Evolutionary conservation across 2,329 filamentous ascomycete species (phyloP), one percentile per base, ranked within the genome.

Genomic region (Aureobasidium sp.): DNA sequence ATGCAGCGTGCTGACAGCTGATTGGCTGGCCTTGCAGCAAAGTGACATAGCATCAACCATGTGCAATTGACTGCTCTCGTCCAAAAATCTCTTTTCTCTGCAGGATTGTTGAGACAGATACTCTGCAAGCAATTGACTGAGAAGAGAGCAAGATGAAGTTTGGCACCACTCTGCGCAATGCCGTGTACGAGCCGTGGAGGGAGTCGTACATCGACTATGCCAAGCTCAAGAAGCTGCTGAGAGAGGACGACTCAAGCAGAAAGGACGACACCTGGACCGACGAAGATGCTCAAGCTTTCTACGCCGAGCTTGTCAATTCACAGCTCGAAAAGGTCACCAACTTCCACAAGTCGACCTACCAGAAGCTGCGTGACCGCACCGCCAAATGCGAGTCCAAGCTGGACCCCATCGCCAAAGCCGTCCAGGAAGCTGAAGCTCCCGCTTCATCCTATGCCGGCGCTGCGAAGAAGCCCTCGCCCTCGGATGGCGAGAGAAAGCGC

Each of bases 161-260:
- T 80, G 93, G 93, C 66, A 90, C 87, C 78, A 97, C 91, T 57
- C 84, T 99, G 64, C 85, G 87, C 70, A 84, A 85, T 70, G 87
- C 90, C 64, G 81, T 90, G 69, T 94, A 97, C 75, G 78, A 84
- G 68, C 91, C 91, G 72, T 99, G 93, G 93, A 89, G 88, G 75
- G 89, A 88, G 73, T 84, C 95, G 71, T 97, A 99, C 80, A 90
- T 99, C 72, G 92, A 97, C 79, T 99, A 99, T 76, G 79, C 84
- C 69, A 96, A 93, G 82, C 86, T 99, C 67, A 97, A 97, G 82
- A 82, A 83, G 70, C 82, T 99, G 63, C 80, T 99, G 64, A 88
- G 90, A 66, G 94, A 97, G 74, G 85, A 90, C 72, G 80, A 82
- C 67, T 80, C 77, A 46, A 67, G 70, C 36, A 76, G 75, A 63